phyloP scores from a whole-genome alignment of 768 basidiomycete species.

The Dentipellis sp. region DNA sequence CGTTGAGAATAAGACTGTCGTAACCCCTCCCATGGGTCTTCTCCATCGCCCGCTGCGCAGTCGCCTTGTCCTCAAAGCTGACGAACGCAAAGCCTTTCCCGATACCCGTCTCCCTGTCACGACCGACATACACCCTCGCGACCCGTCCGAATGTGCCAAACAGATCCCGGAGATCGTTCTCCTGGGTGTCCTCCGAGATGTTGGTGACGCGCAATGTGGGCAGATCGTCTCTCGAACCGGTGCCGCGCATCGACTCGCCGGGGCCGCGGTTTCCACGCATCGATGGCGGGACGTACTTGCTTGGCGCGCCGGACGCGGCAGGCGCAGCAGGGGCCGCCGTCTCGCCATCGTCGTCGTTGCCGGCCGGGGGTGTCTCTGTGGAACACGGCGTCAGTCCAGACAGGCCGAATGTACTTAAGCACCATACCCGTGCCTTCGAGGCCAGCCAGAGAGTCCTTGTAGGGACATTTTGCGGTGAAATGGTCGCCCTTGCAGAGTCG shows the following conservation, averaged over 20 bases:
- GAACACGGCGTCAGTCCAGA: background rate
- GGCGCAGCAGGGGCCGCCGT: background rate
- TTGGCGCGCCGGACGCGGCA: constrained; percentile 10
- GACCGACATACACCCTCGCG: constrained; percentile 86
- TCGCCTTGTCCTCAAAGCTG: constrained; percentile 76
- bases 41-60: constrained; percentile 83
- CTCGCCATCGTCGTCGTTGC: background rate
- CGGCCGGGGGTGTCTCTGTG: background rate
- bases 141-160: constrained; percentile 83
- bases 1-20: constrained; percentile 77
- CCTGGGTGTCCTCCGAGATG: constrained; percentile 90
- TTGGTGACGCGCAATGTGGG: constrained; percentile 97
- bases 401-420: background rate
- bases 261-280: constrained; percentile 16
- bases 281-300: constrained; percentile 15
- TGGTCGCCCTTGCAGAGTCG: constrained; percentile 94
- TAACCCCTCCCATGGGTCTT: constrained; percentile 90
- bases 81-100: constrained; percentile 98
- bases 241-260: constrained; percentile 11
- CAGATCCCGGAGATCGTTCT: constrained; percentile 87
- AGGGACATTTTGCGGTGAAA: constrained; percentile 97
- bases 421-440: constrained; percentile 50
- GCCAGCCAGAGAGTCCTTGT: constrained; percentile 86
- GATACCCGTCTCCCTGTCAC: constrained; percentile 88
- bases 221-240: constrained; percentile 73